phyloP scores from a whole-genome alignment of 148 eudicot species.

The Nepenthes mirabilis region DNA sequence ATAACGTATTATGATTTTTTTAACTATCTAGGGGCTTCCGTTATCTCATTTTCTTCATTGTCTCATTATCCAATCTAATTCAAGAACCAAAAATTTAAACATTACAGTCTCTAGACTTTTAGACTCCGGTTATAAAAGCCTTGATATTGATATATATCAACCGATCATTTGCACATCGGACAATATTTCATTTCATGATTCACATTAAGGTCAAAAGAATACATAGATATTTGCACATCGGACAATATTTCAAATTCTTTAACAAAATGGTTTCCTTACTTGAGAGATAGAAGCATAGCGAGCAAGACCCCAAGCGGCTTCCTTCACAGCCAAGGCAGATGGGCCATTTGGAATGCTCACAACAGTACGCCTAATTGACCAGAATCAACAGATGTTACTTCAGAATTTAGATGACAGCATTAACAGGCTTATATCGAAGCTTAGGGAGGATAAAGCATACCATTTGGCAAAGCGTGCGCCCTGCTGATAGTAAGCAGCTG shows the following conservation, averaged over 20 bases:
- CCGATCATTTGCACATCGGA: no score
- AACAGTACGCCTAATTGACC: constrained; percentile 72
- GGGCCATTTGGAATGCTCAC: constrained; percentile 99
- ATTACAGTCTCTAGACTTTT: no score
- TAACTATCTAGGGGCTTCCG: no score
- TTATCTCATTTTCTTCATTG: no score
- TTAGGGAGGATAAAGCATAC: constrained; percentile 16
- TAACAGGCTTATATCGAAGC: background rate
- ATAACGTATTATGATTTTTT: no score
- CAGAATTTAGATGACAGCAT: background rate
- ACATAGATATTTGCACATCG: no score
- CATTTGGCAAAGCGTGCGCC: constrained; percentile 98
- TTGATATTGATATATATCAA: no score
- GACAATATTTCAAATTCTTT: background rate
- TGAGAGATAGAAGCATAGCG: constrained; percentile 89
- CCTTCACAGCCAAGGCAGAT: constrained; percentile 85
- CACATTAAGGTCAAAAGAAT: no score
- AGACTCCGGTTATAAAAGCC: no score
- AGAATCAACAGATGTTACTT: background rate
- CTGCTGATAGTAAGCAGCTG: constrained; percentile 86
- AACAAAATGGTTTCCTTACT: constrained; percentile 20
- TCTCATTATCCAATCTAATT: no score
- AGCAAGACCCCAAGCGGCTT: constrained; percentile 95
- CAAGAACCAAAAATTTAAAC: no score
- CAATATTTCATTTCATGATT: no score